A percentile compares a stretch with the other conserved stretches of the same genome.
Evolutionary conservation across 75 land plant species (phyloP).

Genomic region (Selaginella moellendorffii): DNA sequence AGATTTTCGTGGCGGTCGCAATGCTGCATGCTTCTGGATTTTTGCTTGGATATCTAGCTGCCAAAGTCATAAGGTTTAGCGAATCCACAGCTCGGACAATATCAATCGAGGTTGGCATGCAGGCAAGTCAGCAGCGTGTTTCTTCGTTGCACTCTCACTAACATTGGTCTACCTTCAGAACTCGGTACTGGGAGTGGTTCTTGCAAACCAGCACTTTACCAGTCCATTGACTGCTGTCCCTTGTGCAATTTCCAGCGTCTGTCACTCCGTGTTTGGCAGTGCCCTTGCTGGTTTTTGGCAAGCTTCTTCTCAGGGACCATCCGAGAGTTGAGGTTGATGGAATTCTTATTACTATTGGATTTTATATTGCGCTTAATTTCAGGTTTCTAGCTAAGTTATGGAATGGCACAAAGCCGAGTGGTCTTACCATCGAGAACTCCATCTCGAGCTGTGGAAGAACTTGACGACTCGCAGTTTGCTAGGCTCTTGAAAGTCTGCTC

Average conservation of each 20-base stretch:
- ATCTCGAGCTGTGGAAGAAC: not conserved
- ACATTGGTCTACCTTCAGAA: slow-evolving; percentile 37
- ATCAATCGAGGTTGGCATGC: slow-evolving; percentile 97
- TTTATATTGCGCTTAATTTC: not conserved
- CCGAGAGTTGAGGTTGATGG: not conserved
- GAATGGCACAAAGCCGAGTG: not conserved
- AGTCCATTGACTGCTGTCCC: slow-evolving; percentile 89
- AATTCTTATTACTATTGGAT: not conserved
- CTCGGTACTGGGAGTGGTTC: slow-evolving; percentile 87
- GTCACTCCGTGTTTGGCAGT: slow-evolving; percentile 80
- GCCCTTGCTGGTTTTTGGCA: slow-evolving; percentile 75
- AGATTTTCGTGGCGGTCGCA: slow-evolving; percentile 40
- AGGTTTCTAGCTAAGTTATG: not conserved
- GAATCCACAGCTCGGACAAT: slow-evolving; percentile 59
- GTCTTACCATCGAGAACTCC: not conserved
- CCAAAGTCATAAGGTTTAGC: slow-evolving; percentile 48
- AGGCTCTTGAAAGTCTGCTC: not conserved
- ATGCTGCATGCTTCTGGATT: slow-evolving; percentile 63
- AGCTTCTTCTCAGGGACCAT: not conserved
- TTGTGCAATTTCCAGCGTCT: slow-evolving; percentile 86
- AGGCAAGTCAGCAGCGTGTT: slow-evolving; percentile 26
- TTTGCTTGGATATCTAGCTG: slow-evolving; percentile 58
- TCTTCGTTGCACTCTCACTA: not conserved
- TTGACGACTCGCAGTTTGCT: not conserved
- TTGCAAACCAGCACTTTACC: slow-evolving; percentile 79